Percentiles rank a stretch among this genome's conserved stretches.
phyloP scores from a whole-genome alignment of 257 asterid species.

The Jaltomata sinuosa region DNA sequence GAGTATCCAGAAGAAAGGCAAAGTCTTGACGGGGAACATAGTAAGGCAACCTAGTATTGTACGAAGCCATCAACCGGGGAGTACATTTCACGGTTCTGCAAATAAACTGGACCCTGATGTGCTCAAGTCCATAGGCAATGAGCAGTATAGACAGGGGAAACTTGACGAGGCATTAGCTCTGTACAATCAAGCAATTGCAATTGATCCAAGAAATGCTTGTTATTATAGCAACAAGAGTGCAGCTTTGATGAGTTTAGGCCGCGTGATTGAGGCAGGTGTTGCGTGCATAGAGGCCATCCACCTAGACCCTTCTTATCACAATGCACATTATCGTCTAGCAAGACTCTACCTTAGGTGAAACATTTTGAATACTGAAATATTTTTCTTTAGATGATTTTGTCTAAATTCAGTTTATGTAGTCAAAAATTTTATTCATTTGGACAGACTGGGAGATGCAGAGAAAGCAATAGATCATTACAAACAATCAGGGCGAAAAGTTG shows the following conservation, averaged over 20 bases:
- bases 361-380: neutral
- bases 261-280: conserved; percentile 61
- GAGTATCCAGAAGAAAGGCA: neutral
- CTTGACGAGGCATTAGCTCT: conserved; percentile 59
- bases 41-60: conserved; percentile 22
- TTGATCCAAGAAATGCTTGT: conserved; percentile 68
- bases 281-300: conserved; percentile 54
- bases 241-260: conserved; percentile 55
- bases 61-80: conserved; percentile 34
- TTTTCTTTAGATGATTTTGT: neutral
- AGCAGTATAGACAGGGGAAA: conserved; percentile 58
- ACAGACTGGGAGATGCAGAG: conserved; percentile 53
- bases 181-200: conserved; percentile 67
- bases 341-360: conserved; percentile 37
- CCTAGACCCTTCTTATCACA: conserved; percentile 44
- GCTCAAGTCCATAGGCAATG: conserved; percentile 59
- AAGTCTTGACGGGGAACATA: conserved; percentile 22
- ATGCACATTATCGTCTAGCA: conserved; percentile 50
- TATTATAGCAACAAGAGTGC: conserved; percentile 78
- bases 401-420: neutral
- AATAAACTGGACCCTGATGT: conserved; percentile 71
- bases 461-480: conserved; percentile 45
- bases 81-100: conserved; percentile 23
- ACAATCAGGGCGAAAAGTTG: conserved; percentile 46
- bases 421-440: neutral